phyloP scores from a whole-genome alignment of 2,329 filamentous ascomycete genomes.

The Nemania bipapillata region DNA sequence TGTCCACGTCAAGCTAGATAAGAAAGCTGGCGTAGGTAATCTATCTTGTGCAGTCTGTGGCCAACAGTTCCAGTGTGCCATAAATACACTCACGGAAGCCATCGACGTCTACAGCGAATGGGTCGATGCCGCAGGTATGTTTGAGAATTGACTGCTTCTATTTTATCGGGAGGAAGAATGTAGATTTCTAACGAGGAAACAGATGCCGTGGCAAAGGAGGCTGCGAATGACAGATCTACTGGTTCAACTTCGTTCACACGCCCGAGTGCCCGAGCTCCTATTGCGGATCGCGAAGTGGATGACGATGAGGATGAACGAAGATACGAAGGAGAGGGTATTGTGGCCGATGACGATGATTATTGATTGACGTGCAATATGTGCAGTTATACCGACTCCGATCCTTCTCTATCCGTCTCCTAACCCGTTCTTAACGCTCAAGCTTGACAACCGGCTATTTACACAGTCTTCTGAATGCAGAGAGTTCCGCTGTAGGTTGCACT shows the following conservation, averaged over 20 bases:
- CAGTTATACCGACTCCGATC: constrained; percentile 93
- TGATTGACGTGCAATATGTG: constrained; percentile 50
- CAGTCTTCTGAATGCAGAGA: neutral
- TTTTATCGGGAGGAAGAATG: neutral
- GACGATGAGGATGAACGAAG: constrained; percentile 64
- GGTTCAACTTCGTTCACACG: constrained; percentile 37
- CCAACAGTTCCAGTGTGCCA: constrained; percentile 89
- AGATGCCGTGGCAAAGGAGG: constrained; percentile 65
- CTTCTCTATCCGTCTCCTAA: constrained; percentile 88
- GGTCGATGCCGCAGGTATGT: constrained; percentile 82
- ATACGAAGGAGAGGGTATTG: constrained; percentile 66
- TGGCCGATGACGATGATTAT: constrained; percentile 67
- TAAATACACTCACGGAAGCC: constrained; percentile 89
- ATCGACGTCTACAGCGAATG: constrained; percentile 98
- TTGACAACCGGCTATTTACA: constrained; percentile 62
- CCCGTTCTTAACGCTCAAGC: constrained; percentile 90
- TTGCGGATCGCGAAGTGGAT: constrained; percentile 51
- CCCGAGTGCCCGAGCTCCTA: constrained; percentile 40
- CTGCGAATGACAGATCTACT: constrained; percentile 34
- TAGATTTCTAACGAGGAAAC: constrained; percentile 33
- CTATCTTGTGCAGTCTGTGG: constrained; percentile 93
- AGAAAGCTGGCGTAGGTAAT: constrained; percentile 86
- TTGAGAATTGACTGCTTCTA: neutral
- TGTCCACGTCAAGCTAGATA: constrained; percentile 89
- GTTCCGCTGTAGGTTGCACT: constrained; percentile 3